Conservation (phyloP, 1,284 basidiomycete species). For the Melampsora americana region DNA sequence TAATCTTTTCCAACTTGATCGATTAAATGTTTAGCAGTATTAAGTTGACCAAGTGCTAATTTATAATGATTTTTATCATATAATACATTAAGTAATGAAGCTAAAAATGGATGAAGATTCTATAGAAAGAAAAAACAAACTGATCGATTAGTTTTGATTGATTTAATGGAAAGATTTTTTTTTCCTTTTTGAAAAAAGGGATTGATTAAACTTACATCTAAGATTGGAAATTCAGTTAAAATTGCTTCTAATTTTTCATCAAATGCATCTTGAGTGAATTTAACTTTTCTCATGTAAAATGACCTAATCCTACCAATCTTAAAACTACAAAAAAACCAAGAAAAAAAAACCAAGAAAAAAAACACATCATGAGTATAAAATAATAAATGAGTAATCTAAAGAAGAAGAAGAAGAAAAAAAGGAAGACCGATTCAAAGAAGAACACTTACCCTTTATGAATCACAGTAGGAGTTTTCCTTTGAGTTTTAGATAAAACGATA, state of each 20-base stretch:
- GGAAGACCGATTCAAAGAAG: not conserved
- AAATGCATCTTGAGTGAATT: conserved; percentile 96
- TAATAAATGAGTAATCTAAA: not conserved
- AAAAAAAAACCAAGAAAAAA: not conserved
- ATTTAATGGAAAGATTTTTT: conserved; percentile 2
- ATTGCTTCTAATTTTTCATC: conserved; percentile 95
- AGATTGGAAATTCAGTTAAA: conserved; percentile 89
- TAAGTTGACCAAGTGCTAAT: conserved; percentile 87
- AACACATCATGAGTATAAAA: too few relatives aligned
- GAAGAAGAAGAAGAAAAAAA: not conserved
- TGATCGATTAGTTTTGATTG: not conserved
- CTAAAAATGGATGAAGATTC: conserved; percentile 91
- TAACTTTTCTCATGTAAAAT: conserved; percentile 99
- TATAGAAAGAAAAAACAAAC: conserved; percentile 52
- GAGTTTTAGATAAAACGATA: conserved; percentile 88
- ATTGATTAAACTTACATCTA: conserved; percentile 67
- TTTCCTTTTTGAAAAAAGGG: too few relatives aligned
- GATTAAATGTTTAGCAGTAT: conserved; percentile 87
- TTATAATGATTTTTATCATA: conserved; percentile 99
- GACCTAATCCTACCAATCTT: conserved; percentile 88
- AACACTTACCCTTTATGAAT: conserved; percentile 50
- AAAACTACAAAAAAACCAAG: conserved; percentile 64
- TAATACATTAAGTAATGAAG: conserved; percentile 88
- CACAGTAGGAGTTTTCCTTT: conserved; percentile 94
- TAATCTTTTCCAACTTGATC: conserved; percentile 95